These are phyloP conservation scores for Cucurbita maxima DNA, from an alignment of 306 rosid genomes.

Conservation along the genomic window DNA sequence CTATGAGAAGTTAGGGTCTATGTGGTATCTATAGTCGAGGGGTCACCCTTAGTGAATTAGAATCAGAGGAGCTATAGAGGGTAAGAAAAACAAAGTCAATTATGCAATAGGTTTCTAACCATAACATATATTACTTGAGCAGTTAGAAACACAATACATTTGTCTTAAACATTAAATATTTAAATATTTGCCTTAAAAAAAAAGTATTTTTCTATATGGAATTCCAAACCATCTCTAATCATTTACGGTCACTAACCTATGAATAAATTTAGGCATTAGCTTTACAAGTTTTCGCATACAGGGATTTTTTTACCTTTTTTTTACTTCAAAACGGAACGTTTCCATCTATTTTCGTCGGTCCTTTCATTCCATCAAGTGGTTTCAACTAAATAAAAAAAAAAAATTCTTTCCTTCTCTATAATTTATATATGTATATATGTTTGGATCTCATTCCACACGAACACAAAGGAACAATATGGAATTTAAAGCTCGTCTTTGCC, in stretches of 20 bases:
- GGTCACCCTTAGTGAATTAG: too few species aligned
- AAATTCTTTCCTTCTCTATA: not conserved
- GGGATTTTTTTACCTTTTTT: not conserved
- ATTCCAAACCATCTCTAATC: too few species aligned
- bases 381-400: not conserved
- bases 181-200: too few species aligned
- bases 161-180: too few species aligned
- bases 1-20: too few species aligned
- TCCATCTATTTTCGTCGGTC: not conserved
- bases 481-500: not conserved
- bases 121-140: too few species aligned
- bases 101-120: too few species aligned
- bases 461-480: not conserved
- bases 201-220: too few species aligned
- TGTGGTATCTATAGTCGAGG: too few species aligned
- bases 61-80: too few species aligned
- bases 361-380: not conserved
- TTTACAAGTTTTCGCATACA: not conserved
- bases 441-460: not conserved
- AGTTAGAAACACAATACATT: too few species aligned
- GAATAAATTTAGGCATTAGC: not conserved
- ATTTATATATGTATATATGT: not conserved
- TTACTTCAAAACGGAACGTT: not conserved
- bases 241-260: not conserved
- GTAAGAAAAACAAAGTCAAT: too few species aligned